These are phyloP conservation scores for Tephrocybe sp. DNA, from an alignment of 768 basidiomycete species.

Conservation along the genomic window DNA sequence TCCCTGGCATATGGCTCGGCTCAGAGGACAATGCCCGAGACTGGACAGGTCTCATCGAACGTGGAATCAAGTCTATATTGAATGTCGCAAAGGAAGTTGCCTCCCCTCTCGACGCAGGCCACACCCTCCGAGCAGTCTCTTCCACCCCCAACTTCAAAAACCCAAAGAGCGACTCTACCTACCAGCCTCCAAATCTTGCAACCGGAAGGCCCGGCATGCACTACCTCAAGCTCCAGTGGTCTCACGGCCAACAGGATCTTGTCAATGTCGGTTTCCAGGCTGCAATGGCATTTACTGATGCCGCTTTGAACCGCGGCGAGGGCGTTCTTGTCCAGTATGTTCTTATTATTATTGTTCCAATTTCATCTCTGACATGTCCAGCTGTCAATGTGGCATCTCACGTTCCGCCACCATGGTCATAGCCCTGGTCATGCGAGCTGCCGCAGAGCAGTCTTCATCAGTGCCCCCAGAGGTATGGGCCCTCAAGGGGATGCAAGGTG, in stretches of 20 bases:
- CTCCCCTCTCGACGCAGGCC: constrained; percentile 59
- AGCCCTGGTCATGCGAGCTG: constrained; percentile 93
- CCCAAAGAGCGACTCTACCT: constrained; percentile 45
- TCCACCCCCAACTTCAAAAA: constrained; percentile 69
- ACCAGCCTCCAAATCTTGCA: constrained; percentile 64
- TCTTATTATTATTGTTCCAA: constrained; percentile 19
- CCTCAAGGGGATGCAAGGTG: constrained; percentile 85
- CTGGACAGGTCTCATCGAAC: constrained; percentile 67
- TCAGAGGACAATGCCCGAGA: constrained; percentile 91
- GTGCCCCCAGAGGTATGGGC: constrained; percentile 78
- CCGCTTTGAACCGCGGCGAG: constrained; percentile 71
- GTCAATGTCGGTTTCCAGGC: constrained; percentile 75
- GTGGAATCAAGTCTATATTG: constrained; percentile 77
- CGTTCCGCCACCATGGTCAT: constrained; percentile 89
- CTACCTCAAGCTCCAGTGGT: constrained; percentile 91
- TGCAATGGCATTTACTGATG: constrained; percentile 82
- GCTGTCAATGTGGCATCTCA: constrained; percentile 93
- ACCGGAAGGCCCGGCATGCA: constrained; percentile 78
- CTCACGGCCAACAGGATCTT: constrained; percentile 90
- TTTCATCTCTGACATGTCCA: constrained; percentile 31
- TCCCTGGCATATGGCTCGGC: constrained; percentile 88
- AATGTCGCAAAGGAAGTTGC: constrained; percentile 93
- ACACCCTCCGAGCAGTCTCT: constrained; percentile 55
- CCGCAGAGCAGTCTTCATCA: constrained; percentile 60
- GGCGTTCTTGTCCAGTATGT: constrained; percentile 86